Evolutionary conservation across 345 rosid species (phyloP), one percentile per base, ranked within the genome.

Genomic region (Salix koriyanagi): DNA sequence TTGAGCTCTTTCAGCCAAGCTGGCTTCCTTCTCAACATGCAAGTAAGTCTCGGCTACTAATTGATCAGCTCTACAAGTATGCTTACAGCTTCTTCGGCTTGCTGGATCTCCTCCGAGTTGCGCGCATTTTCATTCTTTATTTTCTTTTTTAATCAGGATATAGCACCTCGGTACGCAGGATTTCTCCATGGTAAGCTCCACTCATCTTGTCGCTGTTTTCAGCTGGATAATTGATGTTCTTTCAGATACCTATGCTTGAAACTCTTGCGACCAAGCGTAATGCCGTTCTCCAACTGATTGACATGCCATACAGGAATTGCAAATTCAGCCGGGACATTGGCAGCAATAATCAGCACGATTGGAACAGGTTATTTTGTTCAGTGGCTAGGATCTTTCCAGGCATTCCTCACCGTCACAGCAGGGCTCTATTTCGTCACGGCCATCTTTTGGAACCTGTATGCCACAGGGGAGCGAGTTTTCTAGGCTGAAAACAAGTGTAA

Each of bases 1-100:
- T 86, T 91, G 78, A 93, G 99, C 84, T 91, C 97, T 64, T 93
- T 96, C 84, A 96, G 99, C 89, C 99, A 96, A 85, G 99, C 98
- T 5, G 98, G 99, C 21, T 96, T 90, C 82, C 98, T 93, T 76
- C 96, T 96, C 76, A 96, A 93, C 76, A 93, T 93, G 82, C 99
- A 93, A 79, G 99, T 91, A 87, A 70, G 97, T 83, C 78, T 39
- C 66, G 10, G 26, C 58, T 18, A 26, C 56, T 21, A 30, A 46
- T 28, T 7, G 1, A 41, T 68, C 19, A 18, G 58, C 58, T 48
- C 52, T 46, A 46, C 6, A 4, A 46, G 18, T 46, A 46, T 1
- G 4, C 52, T 46, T 16, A 14, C 52, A 12, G 52, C 52, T 46
- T 14, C 52, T 46, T 4, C 52, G 4, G 19, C 12, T 46, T 2